Base-by-base conservation (phyloP, 257 asterid genomes). In the Solanum bulbocastanum region DNA sequence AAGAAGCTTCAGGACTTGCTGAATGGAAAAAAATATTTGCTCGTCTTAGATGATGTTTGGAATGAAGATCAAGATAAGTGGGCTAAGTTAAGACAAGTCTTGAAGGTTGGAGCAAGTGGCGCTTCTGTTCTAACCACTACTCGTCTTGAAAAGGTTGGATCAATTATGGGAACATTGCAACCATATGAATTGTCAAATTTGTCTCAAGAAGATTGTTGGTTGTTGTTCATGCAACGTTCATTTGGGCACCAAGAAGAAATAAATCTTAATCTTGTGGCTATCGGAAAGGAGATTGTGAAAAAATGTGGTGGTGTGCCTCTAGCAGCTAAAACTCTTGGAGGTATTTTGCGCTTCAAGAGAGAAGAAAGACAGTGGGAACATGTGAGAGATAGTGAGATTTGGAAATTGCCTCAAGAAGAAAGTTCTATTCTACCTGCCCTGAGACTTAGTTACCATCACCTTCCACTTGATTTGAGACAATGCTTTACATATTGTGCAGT, bases 31-130 rank as follows among this genome's bases (percentile, higher is more conserved):
- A 87, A 82, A 16, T 91, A 87, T 30, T 86, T 92, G 73, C 33
- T 92, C 1, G 89, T 90, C 12, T 25, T 90, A 49, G 92, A 91
- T 72, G 92, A 92, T 89, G 92, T 92, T 1, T 92, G 93, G 93
- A 86, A 91, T n/a, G 90, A 86, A 1, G 36, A 90, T 11, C 91
- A 83, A 60, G 89, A 88, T 6, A 84, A 88, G 62, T 92, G 93
- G 94, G 16, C 9, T 30, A 58, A 10, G 15, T 16, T 91, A 4
- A 88, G 35, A 75, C n/a, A 15, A 35, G 36, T 83, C 4, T 39
- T 92, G 20, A 52, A 87, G 12, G 76, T 81, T 37, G 93, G 93
- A 32, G 86, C 90, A 5, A 33, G 8, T 13, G 92, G 91, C 1
- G 42, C 90, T 35, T 85, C 74, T 0, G 13, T 92, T 60, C 39